phyloP scores from a whole-genome alignment of 148 eudicot genomes.

The Camellia japonica region DNA sequence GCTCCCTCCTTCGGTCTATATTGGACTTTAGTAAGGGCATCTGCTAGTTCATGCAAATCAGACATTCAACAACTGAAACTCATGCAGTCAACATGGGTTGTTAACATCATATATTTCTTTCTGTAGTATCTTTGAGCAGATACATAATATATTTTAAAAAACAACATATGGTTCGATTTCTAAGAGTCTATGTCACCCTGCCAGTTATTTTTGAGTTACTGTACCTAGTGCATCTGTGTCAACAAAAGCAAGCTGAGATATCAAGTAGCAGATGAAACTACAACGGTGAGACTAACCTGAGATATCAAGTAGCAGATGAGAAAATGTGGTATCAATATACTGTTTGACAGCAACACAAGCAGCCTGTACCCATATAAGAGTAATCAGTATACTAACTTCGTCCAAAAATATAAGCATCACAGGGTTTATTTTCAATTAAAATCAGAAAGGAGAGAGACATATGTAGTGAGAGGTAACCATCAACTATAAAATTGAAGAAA shows the following conservation, averaged over 20 bases:
- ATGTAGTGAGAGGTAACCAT: slow-evolving; percentile 18
- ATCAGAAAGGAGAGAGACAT: not conserved
- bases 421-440: not conserved
- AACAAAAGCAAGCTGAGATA: not conserved
- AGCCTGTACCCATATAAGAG: slow-evolving; percentile 45
- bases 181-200: not conserved
- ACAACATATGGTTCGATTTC: not conserved
- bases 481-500: slow-evolving; percentile 8
- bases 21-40: slow-evolving; percentile 59
- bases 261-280: not conserved
- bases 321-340: slow-evolving; percentile 58
- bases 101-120: not conserved
- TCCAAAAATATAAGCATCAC: not conserved
- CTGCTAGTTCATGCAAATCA: slow-evolving; percentile 40
- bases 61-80: not conserved
- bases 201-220: slow-evolving; percentile 2
- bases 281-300: slow-evolving; percentile 47
- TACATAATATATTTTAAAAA: not conserved
- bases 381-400: slow-evolving; percentile 5
- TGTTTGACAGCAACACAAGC: slow-evolving; percentile 69
- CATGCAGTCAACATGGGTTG: not conserved
- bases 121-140: not conserved
- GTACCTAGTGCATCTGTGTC: not conserved
- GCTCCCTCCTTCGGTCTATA: slow-evolving; percentile 48
- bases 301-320: slow-evolving; percentile 59